Base-by-base conservation (phyloP, 129 eudicot genomes). In the Ambrosia artemisiifolia region DNA sequence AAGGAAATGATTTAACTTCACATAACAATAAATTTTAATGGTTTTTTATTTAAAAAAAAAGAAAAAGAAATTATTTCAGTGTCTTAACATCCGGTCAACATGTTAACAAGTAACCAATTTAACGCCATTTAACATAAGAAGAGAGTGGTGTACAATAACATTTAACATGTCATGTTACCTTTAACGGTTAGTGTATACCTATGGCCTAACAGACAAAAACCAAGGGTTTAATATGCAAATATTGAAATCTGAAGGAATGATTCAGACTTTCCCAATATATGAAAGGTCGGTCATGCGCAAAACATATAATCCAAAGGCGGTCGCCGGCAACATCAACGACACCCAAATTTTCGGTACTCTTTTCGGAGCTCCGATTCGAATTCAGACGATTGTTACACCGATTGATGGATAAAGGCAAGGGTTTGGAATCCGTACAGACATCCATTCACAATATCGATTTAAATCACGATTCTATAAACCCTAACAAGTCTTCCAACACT, bases 361-460 rank as follows among this genome's bases (percentile, higher is more conserved):
- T 8, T 17, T 63, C 43, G 66, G 79, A 73, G 53, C 66, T 68
- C 59, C 79, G 66, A 46, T 60, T 73, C 36, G 20, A 67, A 40
- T 57, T 50, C 79, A 44, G 61, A 70, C 79, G 65, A 73, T n/a
- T n/a, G n/a, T n/a, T n/a, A n/a, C n/a, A n/a, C n/a, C n/a, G n/a
- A n/a, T 32, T 51, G 65, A 86, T 86, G 91, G 91, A 86, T 44
- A 83, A 71, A 77, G 70, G 51, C 53, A 83, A 80, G 65, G 74
- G 36, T 51, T 28, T 72, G 78, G 76, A 82, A 63, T 9, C 82
- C 56, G 18, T 85, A 38, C 78, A 75, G n/a, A 40, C 51, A 49
- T 83, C 85, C 8, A 5, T 80, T 30, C 83, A 78, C 32, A 77
- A 78, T 24, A 81, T 80, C 14, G 80, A 77, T 74, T 70, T 83